A percentile compares a stretch with the other conserved stretches of the same genome.
Conservation (phyloP, 2,329 filamentous ascomycete genomes). For the Cordyceps javanica region DNA sequence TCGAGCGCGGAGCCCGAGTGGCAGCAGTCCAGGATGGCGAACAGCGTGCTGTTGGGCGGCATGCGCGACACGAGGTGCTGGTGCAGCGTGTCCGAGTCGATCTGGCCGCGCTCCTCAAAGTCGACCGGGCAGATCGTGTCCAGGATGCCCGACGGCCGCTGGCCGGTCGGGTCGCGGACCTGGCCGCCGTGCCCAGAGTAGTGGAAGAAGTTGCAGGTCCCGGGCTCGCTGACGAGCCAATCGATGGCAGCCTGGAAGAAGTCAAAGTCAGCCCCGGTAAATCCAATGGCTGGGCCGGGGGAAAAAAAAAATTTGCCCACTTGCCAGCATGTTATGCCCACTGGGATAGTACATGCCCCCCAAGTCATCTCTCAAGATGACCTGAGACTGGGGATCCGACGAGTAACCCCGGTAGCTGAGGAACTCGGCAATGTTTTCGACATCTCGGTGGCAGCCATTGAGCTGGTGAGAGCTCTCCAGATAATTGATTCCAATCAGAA, state of each 20-base stretch:
- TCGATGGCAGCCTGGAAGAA: conserved; percentile 44
- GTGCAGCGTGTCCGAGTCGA: conserved; percentile 55
- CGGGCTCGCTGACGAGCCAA: conserved; percentile 52
- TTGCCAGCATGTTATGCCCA: conserved; percentile 53
- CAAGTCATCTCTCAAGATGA: conserved; percentile 21
- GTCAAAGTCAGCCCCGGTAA: conserved; percentile 32
- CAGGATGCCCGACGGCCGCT: conserved; percentile 50
- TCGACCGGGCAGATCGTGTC: conserved; percentile 54
- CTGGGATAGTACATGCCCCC: conserved; percentile 48
- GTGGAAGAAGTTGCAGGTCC: conserved; percentile 54
- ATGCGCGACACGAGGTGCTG: conserved; percentile 58
- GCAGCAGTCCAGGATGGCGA: conserved; percentile 49
- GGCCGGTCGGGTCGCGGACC: conserved; percentile 49
- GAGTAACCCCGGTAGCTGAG: conserved; percentile 27
- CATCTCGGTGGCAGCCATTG: conserved; percentile 54
- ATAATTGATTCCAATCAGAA: conserved; percentile 58
- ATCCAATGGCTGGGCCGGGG: conserved; percentile 19
- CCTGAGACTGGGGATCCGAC: conserved; percentile 7
- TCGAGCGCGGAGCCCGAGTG: conserved; percentile 53
- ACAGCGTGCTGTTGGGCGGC: conserved; percentile 60
- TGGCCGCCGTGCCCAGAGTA: conserved; percentile 53
- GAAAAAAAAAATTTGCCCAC: conserved; percentile 48
- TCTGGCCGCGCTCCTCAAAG: conserved; percentile 46
- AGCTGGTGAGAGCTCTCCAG: conserved; percentile 50
- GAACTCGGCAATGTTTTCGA: conserved; percentile 53